Evolutionary conservation across 257 asterid species (phyloP), one percentile per base, ranked within the genome.

Genomic region (Echites panduratus): DNA sequence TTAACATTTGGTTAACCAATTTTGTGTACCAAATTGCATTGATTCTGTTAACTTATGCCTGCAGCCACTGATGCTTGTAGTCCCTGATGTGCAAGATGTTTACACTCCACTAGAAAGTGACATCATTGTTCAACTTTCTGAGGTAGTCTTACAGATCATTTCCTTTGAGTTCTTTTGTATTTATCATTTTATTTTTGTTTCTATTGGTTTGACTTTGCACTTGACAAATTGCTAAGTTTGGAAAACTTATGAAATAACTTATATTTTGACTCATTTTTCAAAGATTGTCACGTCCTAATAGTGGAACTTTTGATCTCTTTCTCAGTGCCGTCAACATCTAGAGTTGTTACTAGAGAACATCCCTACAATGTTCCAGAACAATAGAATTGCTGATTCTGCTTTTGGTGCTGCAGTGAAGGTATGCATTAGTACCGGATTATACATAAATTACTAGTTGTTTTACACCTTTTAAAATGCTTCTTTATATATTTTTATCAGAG

Each of bases 51-150:
- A 72, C 41, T 40, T 73, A 11, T 61, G 24, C 65, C 82, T 84
- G 88, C 97, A 94, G 99, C 97, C 97, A 27, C 80, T 90, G 88
- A 94, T 94, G 99, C 97, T 94, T 75, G 84, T 94, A 79, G 97
- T 94, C 79, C 97, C 99, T 74, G 99, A 94, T 72, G 92, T 94
- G 63, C 97, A 89, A 86, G 99, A 91, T 62, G 99, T 94, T 66
- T 94, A 94, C 81, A 94, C 99, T 72, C 99, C 99, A 74, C 97
- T 91, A 5, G 84, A 88, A 77, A 91, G 93, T 80, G 99, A 94
- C 79, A 87, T 94, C 72, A 84, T 94, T 74, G 99, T 94, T 82
- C 96, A 76, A 79, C 91, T 94, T 77, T 79, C 97, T 56, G 99
- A 94, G 99, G 99, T 94, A 16, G 66, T 50, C 68, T 52, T 75